Evolutionary conservation across 164 flowering plant genomes (phyloP).

Genomic region (Nymphaea thermarum): DNA sequence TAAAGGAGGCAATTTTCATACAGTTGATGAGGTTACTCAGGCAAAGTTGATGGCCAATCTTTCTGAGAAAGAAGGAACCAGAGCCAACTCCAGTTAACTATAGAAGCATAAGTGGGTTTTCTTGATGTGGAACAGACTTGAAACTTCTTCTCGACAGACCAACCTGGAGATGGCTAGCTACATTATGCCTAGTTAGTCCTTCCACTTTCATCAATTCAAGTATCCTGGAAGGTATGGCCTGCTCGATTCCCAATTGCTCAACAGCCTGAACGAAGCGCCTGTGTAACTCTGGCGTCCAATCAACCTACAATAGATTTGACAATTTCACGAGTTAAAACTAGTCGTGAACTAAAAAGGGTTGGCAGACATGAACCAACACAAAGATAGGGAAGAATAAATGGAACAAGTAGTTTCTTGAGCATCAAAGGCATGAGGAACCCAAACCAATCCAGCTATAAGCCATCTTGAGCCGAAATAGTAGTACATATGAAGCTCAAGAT

Average conservation of each 20-base stretch:
- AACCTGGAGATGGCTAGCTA: conserved; percentile 91
- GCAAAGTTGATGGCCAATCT: not conserved
- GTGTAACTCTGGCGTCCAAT: conserved; percentile 84
- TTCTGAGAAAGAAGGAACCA: not conserved
- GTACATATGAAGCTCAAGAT: too few relatives aligned
- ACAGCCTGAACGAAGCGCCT: conserved; percentile 71
- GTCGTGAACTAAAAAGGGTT: too few relatives aligned
- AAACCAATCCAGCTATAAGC: too few relatives aligned
- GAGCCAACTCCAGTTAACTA: not conserved
- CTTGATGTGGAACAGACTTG: not conserved
- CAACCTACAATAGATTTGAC: conserved; percentile 34
- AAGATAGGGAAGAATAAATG: too few relatives aligned
- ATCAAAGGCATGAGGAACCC: too few relatives aligned
- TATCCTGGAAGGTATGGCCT: conserved; percentile 79
- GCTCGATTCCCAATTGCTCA: conserved; percentile 70
- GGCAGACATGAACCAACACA: too few relatives aligned
- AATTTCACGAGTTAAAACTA: not conserved
- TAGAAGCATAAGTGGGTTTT: not conserved
- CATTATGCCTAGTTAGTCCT: conserved; percentile 78
- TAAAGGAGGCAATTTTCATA: not conserved
- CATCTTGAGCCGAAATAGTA: too few relatives aligned
- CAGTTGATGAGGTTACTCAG: not conserved
- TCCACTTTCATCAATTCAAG: conserved; percentile 75
- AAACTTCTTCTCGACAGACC: not conserved
- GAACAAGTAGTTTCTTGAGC: too few relatives aligned